Conservation (phyloP, 1,139 yeast genomes). For the Kurtzmaniella quercitrusa region DNA sequence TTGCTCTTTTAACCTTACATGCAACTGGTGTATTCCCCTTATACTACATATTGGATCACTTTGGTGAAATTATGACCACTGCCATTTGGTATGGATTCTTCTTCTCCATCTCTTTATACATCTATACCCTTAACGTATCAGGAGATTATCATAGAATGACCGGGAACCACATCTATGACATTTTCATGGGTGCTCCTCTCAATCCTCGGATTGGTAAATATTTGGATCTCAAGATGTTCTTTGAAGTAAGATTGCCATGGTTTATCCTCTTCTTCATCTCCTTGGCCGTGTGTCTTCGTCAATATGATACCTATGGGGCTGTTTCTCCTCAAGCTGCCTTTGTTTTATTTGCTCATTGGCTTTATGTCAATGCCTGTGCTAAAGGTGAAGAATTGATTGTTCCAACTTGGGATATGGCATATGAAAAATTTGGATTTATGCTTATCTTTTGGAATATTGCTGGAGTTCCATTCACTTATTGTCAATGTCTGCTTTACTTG, state of each 20-base stretch:
- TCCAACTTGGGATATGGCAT: conserved; percentile 99
- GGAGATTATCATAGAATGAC: conserved; percentile 85
- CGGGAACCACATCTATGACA: conserved; percentile 84
- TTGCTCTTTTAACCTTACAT: conserved; percentile 58
- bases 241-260: conserved; percentile 97
- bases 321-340: conserved; percentile 74
- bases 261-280: conserved; percentile 79
- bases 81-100: conserved; percentile 76
- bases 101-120: conserved; percentile 59
- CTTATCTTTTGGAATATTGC: conserved; percentile 97
- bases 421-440: conserved; percentile 98
- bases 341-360: conserved; percentile 81
- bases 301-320: conserved; percentile 75
- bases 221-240: conserved; percentile 88
- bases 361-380: conserved; percentile 94
- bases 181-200: conserved; percentile 96
- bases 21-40: conserved; percentile 69
- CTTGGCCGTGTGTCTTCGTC: conserved; percentile 70
- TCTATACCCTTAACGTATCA: conserved; percentile 60
- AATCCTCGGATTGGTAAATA: conserved; percentile 92
- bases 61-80: conserved; percentile 90
- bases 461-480: conserved; percentile 97
- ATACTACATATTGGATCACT: conserved; percentile 69
- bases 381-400: conserved; percentile 97
- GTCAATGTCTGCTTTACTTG: conserved; percentile 84